Conservation (phyloP, 345 rosid genomes). For the Arabis hirsuta region DNA sequence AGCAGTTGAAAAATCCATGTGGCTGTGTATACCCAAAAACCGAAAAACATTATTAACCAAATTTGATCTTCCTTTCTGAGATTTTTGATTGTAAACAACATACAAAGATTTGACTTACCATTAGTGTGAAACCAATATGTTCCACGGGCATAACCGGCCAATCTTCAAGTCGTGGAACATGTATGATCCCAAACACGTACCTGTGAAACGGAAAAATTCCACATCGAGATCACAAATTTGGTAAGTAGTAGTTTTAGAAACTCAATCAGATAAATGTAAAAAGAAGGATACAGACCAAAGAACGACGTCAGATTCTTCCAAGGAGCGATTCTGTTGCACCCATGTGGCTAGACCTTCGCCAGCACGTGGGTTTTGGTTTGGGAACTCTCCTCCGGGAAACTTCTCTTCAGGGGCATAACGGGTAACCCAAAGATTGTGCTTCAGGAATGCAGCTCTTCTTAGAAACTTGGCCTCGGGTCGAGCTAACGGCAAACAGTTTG, state of each 20-base stretch:
- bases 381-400: constrained; percentile 94
- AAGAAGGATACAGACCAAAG: constrained; percentile 63
- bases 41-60: not conserved
- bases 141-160: constrained; percentile 97
- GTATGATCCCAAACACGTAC: constrained; percentile 91
- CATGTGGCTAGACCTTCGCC: constrained; percentile 88
- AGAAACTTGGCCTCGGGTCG: constrained; percentile 84
- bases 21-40: constrained; percentile 57
- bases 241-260: constrained; percentile 1
- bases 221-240: constrained; percentile 1
- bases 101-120: constrained; percentile 51
- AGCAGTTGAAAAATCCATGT: constrained; percentile 95
- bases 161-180: constrained; percentile 90
- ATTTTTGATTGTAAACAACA: not conserved
- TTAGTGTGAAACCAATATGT: constrained; percentile 79
- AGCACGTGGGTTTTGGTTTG: constrained; percentile 89
- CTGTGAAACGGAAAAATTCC: constrained; percentile 42
- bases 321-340: constrained; percentile 78
- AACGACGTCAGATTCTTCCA: constrained; percentile 82
- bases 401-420: constrained; percentile 64
- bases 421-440: constrained; percentile 90
- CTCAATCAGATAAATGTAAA: not conserved
- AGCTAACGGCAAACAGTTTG: constrained; percentile 88
- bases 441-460: constrained; percentile 85
- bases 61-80: not conserved